phyloP scores from a whole-genome alignment of 176 grass and related monocot genomes.

The Rhynchospora pubera region DNA sequence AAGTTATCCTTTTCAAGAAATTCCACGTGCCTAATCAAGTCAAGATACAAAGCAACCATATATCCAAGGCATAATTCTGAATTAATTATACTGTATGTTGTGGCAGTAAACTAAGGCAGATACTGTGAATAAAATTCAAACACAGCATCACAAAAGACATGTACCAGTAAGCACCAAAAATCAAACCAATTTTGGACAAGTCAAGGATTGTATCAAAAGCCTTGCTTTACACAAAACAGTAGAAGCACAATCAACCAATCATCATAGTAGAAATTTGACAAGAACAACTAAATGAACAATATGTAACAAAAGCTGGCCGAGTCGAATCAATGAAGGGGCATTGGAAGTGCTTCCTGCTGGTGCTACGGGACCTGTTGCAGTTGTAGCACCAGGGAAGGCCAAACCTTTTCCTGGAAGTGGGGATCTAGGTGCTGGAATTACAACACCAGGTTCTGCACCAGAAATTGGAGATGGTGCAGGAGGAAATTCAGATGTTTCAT shows the following conservation, averaged over 20 bases:
- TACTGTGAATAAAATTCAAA: conserved; percentile 2
- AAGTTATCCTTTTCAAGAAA: conserved; percentile 7
- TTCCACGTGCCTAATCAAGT: not conserved
- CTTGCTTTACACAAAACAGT: conserved; percentile 23
- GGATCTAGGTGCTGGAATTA: conserved; percentile 43
- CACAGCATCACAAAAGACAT: not conserved
- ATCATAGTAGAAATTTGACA: conserved; percentile 5
- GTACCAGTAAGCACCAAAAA: conserved; percentile 11
- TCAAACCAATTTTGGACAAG: not conserved
- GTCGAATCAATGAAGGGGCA: conserved; percentile 13
- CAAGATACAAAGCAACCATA: not conserved
- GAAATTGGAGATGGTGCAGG: conserved; percentile 56
- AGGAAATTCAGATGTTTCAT: conserved; percentile 36
- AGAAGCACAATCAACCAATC: not conserved
- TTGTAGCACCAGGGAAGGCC: conserved; percentile 38
- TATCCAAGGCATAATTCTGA: not conserved
- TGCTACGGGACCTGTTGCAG: conserved; percentile 38
- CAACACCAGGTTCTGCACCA: conserved; percentile 48
- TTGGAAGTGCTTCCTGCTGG: conserved; percentile 52
- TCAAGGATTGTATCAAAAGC: conserved; percentile 31
- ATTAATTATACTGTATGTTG: not conserved
- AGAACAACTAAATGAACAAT: conserved; percentile 25
- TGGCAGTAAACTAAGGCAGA: not conserved
- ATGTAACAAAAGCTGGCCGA: not conserved
- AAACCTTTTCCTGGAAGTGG: conserved; percentile 42